Evolutionary conservation across 768 basidiomycete species (phyloP).

Genomic region (Asterophora parasitica): DNA sequence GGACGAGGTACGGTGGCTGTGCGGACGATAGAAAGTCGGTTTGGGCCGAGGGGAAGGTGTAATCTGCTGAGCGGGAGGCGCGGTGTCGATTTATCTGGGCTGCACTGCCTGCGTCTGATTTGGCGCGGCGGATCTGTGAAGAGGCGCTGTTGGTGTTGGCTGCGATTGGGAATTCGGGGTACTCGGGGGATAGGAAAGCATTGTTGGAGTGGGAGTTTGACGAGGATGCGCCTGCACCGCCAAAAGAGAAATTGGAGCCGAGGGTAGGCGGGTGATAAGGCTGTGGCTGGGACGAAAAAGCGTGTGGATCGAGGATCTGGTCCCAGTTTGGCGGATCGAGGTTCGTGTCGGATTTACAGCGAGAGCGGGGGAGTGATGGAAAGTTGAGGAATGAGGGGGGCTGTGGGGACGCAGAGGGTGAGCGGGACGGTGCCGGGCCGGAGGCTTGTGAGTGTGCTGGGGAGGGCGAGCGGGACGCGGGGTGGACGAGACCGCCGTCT

Average conservation of each 20-base stretch:
- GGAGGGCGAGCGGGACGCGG: conserved; percentile 18
- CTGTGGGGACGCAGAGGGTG: conserved; percentile 19
- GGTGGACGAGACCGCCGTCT: conserved; percentile 28
- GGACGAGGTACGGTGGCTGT: conserved; percentile 12
- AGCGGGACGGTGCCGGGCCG: conserved; percentile 26
- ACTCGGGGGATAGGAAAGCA: conserved; percentile 25
- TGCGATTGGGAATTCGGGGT: conserved; percentile 13
- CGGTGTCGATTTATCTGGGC: conserved; percentile 18
- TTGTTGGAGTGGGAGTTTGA: conserved; percentile 8
- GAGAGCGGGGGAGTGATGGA: conserved; percentile 34
- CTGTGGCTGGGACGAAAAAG: conserved; percentile 21
- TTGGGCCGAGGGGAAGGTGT: conserved; percentile 16
- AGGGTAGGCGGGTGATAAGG: conserved; percentile 18
- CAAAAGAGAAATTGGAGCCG: conserved; percentile 31
- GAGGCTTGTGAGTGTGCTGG: conserved; percentile 11
- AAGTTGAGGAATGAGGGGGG: conserved; percentile 24
- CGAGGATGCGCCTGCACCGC: conserved; percentile 10
- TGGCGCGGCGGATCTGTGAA: conserved; percentile 21
- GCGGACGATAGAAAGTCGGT: no score
- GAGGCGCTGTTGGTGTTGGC: no score
- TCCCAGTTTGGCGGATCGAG: conserved; percentile 55
- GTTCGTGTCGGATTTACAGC: conserved; percentile 60
- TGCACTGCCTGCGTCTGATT: conserved; percentile 21
- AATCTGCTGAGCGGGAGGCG: conserved; percentile 43
- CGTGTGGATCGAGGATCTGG: conserved; percentile 20